Evolutionary conservation across 495 filamentous ascomycete genomes (phyloP).

Genomic region (Usnea hakonensis): DNA sequence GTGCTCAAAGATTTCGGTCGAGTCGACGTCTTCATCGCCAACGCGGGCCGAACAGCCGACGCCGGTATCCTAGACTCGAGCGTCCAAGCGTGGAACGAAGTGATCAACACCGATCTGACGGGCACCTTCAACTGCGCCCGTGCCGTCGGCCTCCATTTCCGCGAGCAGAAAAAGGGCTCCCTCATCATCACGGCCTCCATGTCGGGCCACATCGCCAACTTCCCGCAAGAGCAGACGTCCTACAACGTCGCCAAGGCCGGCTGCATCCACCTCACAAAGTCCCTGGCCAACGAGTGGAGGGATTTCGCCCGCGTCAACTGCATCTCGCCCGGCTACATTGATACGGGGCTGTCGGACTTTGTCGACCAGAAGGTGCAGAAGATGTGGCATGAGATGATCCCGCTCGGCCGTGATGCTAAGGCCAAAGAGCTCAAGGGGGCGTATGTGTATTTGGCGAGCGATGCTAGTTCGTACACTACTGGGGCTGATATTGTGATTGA

Average conservation of each 20-base stretch:
- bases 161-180: conserved; percentile 50
- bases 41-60: conserved; percentile 59
- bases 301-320: conserved; percentile 69
- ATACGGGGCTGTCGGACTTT: conserved; percentile 71
- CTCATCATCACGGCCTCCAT: conserved; percentile 60
- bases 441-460: conserved; percentile 67
- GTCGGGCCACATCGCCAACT: conserved; percentile 71
- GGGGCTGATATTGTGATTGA: conserved; percentile 72
- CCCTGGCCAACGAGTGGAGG: conserved; percentile 68
- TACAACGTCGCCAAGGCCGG: conserved; percentile 74
- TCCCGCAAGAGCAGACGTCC: conserved; percentile 69
- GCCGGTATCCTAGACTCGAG: conserved; percentile 54
- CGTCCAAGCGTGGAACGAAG: conserved; percentile 59
- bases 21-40: conserved; percentile 61
- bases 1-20: conserved; percentile 57
- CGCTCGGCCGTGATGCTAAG: conserved; percentile 63
- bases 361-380: conserved; percentile 61
- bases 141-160: conserved; percentile 57
- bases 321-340: conserved; percentile 73
- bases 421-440: conserved; percentile 81
- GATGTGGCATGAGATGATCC: conserved; percentile 71
- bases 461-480: conserved; percentile 79
- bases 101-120: conserved; percentile 56
- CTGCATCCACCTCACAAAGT: conserved; percentile 46
- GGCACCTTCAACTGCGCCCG: conserved; percentile 64